Evolutionary conservation across 2,329 filamentous ascomycete genomes (phyloP), one percentile per base, ranked within the genome.

Genomic region (Laburnicola sp.): DNA sequence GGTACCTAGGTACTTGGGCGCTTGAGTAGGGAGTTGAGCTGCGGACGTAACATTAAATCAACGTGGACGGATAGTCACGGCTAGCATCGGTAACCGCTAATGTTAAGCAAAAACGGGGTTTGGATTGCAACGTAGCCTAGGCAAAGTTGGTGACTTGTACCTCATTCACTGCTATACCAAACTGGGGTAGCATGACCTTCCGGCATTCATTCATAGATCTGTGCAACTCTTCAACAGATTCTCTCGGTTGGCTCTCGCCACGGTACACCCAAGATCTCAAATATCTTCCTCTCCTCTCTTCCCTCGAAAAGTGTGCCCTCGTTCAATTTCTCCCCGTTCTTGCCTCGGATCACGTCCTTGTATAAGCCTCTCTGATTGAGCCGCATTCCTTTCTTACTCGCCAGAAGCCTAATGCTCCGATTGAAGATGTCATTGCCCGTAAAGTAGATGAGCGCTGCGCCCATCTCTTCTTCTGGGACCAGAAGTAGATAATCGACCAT

Each of bases 371-470:
- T 79, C 73, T 97, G 92, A 61, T 96, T 97, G 48, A 97, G 69
- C 44, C 88, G 76, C 89, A 95, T 91, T 0, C 85, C 83, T 74
- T 89, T 94, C 73, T 85, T 91, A 34, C 85, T 83, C 10, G 91
- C 91, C 57, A 97, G 71, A 11, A 95, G 74, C 57, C 93, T 78
- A 70, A 97, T 83, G 65, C 89, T 95, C 11, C 92, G 80, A 70
- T 97, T 97, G 76, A 97, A 97, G 30, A 96, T 87, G 68, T 96
- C 92, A 60, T 97, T 94, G 1, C 93, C 93, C 0, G 93, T 97
- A 66, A 97, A 97, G 68, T 97, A 97, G n/a, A 97, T 82, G 54
- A 97, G 70, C 0, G 92, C 91, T 0, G 89, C 92, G 1, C 93
- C 93, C 44, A 91, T 80, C 71, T 96, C 86, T 2, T 82, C 78